Conservation (phyloP, 306 rosid genomes). For the Trifolium pratense region DNA sequence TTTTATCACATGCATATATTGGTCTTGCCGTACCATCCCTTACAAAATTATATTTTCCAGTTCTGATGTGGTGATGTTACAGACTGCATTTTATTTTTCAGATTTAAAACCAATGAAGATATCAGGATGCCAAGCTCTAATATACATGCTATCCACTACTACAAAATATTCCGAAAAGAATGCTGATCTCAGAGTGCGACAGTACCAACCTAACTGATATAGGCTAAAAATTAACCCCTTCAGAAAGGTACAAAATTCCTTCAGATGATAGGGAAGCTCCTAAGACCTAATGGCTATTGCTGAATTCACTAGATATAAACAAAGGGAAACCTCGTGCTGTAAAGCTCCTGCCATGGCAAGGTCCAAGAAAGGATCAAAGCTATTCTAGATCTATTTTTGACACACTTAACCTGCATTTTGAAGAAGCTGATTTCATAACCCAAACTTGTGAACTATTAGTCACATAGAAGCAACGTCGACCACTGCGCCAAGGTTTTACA, state of each 20-base stretch:
- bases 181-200: conserved; percentile 1
- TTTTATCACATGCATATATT: not conserved
- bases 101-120: conserved; percentile 15
- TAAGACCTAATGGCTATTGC: conserved; percentile 1
- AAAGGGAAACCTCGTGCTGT: not conserved
- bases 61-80: conserved; percentile 9
- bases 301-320: conserved; percentile 22
- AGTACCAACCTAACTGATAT: conserved; percentile 4
- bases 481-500: conserved; percentile 17
- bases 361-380: conserved; percentile 11
- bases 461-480: not conserved
- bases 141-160: conserved; percentile 11
- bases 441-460: not conserved
- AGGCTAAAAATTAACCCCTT: conserved; percentile 16
- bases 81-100: not conserved
- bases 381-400: not conserved
- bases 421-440: conserved; percentile 13
- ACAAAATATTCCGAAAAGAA: conserved; percentile 28
- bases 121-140: not conserved
- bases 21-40: not conserved
- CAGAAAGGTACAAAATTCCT: conserved; percentile 8
- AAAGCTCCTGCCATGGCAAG: conserved; percentile 12
- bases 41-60: not conserved
- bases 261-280: conserved; percentile 8
- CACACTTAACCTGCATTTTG: not conserved